phyloP scores from a whole-genome alignment of 2,329 filamentous ascomycete genomes.

The Trichoderma endophyticum region DNA sequence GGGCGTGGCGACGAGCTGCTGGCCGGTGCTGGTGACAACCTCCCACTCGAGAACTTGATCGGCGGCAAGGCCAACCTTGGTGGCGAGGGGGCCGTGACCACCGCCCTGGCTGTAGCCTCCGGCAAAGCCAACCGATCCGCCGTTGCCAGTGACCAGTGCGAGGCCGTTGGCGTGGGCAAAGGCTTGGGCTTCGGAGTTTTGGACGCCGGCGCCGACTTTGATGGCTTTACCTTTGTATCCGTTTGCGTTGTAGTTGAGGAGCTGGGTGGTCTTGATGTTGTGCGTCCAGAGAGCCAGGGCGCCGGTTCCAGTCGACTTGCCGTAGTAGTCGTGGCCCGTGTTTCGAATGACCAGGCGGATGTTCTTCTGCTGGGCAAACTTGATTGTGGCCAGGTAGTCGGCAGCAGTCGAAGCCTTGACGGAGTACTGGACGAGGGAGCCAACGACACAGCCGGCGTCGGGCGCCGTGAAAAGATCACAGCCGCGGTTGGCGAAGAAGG shows the following conservation, averaged over 20 bases:
- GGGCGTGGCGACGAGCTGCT: conserved; percentile 46
- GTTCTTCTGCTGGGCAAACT: conserved; percentile 40
- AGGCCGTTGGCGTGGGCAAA: conserved; percentile 45
- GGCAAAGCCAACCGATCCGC: conserved; percentile 52
- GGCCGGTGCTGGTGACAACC: conserved; percentile 52
- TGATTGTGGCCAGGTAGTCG: neutral
- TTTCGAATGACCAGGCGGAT: conserved; percentile 39
- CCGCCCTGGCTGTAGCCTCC: conserved; percentile 61
- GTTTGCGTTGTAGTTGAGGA: conserved; percentile 38
- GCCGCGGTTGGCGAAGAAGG: conserved; percentile 10
- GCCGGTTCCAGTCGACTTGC: conserved; percentile 39
- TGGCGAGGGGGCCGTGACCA: conserved; percentile 53
- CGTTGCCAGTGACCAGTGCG: conserved; percentile 53
- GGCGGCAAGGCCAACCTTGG: conserved; percentile 55
- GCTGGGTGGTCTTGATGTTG: conserved; percentile 38
- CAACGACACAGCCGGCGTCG: neutral
- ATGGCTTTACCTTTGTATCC: conserved; percentile 50
- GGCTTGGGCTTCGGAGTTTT: conserved; percentile 44
- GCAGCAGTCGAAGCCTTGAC: conserved; percentile 19
- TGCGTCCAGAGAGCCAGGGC: conserved; percentile 40
- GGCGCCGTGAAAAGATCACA: conserved; percentile 9
- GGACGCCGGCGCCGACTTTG: conserved; percentile 53
- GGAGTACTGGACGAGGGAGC: conserved; percentile 1
- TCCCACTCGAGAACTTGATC: conserved; percentile 57
- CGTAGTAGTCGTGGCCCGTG: conserved; percentile 34